These are phyloP conservation scores for Chaetoceros muelleri DNA, from an alignment of 108 stramenopile species.

Conservation along the genomic window DNA sequence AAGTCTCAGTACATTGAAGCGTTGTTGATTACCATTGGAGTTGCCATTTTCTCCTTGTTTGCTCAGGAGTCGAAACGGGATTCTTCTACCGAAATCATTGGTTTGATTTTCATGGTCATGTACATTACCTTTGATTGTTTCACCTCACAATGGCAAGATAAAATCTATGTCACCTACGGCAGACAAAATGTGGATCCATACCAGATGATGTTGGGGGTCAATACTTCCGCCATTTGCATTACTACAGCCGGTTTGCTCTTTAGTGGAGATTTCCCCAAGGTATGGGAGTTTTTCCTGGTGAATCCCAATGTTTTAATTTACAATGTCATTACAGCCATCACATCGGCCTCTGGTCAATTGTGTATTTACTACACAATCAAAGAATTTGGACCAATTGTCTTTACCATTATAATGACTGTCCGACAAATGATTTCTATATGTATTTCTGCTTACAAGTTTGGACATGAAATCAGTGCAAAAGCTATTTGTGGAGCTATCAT, in stretches of 20 bases:
- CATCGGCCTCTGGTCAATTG: constrained; percentile 90
- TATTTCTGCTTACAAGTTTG: constrained; percentile 86
- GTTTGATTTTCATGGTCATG: constrained; percentile 84
- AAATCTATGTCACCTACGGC: constrained; percentile 91
- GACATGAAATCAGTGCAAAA: constrained; percentile 65
- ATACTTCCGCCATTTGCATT: constrained; percentile 89
- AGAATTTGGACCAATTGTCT: constrained; percentile 82
- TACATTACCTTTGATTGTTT: constrained; percentile 96
- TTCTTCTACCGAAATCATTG: constrained; percentile 65
- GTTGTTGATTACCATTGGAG: constrained; percentile 85
- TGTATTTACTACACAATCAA: constrained; percentile 87
- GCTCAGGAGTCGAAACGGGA: constrained; percentile 46
- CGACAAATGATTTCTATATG: constrained; percentile 94
- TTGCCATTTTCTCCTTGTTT: constrained; percentile 79
- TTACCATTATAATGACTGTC: constrained; percentile 96
- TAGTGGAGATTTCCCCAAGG: constrained; percentile 84
- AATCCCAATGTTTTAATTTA: constrained; percentile 81
- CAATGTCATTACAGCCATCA: constrained; percentile 92
- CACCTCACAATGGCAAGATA: constrained; percentile 97
- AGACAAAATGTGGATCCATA: constrained; percentile 80
- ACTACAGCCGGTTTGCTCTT: constrained; percentile 82
- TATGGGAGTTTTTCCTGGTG: constrained; percentile 79
- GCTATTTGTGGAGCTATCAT: constrained; percentile 74
- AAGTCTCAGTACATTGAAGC: constrained; percentile 85
- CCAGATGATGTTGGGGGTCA: constrained; percentile 99